Percentiles rank a stretch among this genome's conserved stretches.
Conservation (phyloP, 306 rosid species). For the Prunus fruticosa region DNA sequence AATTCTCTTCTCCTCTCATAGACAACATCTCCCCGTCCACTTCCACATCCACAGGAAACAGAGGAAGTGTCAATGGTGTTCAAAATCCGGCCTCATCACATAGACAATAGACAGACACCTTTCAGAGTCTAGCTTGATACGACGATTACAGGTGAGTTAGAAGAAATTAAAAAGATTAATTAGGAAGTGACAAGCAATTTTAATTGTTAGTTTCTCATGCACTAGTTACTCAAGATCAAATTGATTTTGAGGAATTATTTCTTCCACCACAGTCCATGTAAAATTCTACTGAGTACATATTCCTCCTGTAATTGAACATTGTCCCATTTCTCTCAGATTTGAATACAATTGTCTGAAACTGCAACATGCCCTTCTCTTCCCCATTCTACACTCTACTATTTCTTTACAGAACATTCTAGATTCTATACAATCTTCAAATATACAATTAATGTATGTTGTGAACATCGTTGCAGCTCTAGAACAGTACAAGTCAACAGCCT, state of each 20-base stretch:
- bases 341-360: neutral
- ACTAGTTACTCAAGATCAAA: slow-evolving; percentile 4
- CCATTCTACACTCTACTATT: neutral
- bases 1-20: neutral
- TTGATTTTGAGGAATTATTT: neutral
- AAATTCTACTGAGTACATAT: neutral
- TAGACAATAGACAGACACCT: neutral
- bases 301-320: neutral
- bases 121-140: neutral
- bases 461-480: too few relatives aligned
- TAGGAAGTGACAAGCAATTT: slow-evolving; percentile 8
- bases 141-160: neutral
- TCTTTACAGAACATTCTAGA: too few relatives aligned
- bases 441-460: too few relatives aligned
- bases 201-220: neutral
- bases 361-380: neutral
- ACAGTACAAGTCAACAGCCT: too few relatives aligned
- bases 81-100: neutral
- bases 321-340: neutral
- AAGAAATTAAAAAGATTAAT: neutral
- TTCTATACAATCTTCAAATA: too few relatives aligned
- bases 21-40: neutral
- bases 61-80: neutral
- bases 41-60: neutral
- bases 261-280: neutral